Percentiles rank a stretch among this genome's conserved stretches.
phyloP scores from a whole-genome alignment of 2,329 filamentous ascomycete species.

The Talaromyces sp. region DNA sequence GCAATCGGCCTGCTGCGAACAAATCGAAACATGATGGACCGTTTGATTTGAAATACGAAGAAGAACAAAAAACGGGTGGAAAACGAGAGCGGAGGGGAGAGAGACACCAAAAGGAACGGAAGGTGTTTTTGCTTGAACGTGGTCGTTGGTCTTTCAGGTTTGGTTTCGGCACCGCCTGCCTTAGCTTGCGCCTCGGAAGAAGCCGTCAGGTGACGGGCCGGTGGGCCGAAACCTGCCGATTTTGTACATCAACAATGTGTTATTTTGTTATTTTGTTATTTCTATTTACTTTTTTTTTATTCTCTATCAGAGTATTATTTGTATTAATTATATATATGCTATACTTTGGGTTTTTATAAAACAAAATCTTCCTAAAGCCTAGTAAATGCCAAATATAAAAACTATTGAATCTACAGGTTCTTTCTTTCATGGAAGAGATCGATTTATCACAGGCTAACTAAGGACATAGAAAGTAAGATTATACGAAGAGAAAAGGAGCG shows the following conservation, averaged over 20 bases:
- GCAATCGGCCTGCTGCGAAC: conserved; percentile 75
- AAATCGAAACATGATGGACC: conserved; percentile 71
- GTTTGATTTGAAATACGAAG: not conserved
- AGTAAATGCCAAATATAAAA: too few species aligned
- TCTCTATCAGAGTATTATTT: too few species aligned
- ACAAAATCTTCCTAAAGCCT: too few species aligned
- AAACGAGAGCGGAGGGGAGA: not conserved
- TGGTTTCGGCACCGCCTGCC: conserved; percentile 4
- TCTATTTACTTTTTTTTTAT: not conserved
- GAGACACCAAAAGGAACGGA: not conserved
- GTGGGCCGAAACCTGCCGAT: conserved; percentile 2
- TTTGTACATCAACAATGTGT: not conserved
- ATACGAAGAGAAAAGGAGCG: too few species aligned
- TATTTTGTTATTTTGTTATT: not conserved
- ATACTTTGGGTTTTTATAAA: too few species aligned
- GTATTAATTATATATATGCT: too few species aligned
- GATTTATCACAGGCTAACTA: too few species aligned
- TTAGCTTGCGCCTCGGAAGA: conserved; percentile 9
- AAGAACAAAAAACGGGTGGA: not conserved
- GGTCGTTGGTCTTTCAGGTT: not conserved
- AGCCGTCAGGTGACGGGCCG: conserved; percentile 13
- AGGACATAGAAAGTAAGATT: too few species aligned
- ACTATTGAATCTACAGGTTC: too few species aligned
- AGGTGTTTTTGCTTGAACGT: conserved; percentile 3
- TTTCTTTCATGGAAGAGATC: too few species aligned